These are phyloP conservation scores for Ramularia collo-cygni DNA, from an alignment of 2,329 filamentous ascomycete genomes.

Conservation along the genomic window DNA sequence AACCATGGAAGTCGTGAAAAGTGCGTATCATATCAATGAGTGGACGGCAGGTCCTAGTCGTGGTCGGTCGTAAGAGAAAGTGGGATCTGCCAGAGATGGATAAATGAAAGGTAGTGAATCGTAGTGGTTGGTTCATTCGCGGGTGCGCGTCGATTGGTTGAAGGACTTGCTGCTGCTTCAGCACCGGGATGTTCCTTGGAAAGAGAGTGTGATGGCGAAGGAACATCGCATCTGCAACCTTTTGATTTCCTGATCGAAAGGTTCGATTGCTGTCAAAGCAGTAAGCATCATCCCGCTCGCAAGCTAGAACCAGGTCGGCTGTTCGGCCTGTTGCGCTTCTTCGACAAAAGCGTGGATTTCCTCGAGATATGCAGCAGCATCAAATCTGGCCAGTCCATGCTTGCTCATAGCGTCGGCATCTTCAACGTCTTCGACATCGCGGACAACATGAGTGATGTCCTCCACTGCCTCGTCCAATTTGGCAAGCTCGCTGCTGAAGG, in stretches of 20 bases:
- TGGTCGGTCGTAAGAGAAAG: conserved; percentile 15
- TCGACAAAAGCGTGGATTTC: conserved; percentile 68
- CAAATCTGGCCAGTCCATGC: conserved; percentile 65
- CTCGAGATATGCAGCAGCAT: conserved; percentile 72
- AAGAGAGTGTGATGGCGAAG: background rate
- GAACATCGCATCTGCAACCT: conserved; percentile 24
- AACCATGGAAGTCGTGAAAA: conserved; percentile 15
- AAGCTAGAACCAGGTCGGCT: conserved; percentile 22
- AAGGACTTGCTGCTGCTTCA: conserved; percentile 1
- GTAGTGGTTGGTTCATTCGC: background rate
- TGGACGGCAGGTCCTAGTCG: conserved; percentile 23
- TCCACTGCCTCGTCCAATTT: conserved; percentile 91
- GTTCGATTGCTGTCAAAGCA: conserved; percentile 23
- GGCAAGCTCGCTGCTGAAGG: conserved; percentile 83
- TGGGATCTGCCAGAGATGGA: conserved; percentile 22
- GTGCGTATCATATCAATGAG: conserved; percentile 20
- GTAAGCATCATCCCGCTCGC: background rate
- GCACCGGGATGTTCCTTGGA: conserved; percentile 6
- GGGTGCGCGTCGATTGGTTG: background rate
- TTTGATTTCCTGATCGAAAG: conserved; percentile 20
- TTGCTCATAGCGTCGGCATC: conserved; percentile 62
- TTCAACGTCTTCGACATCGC: conserved; percentile 60
- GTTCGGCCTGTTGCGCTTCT: conserved; percentile 30
- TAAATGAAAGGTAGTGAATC: conserved; percentile 1
- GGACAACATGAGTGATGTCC: conserved; percentile 61